Conservation (phyloP, 2,329 filamentous ascomycete genomes). For the Arthrobotrys conoides region DNA sequence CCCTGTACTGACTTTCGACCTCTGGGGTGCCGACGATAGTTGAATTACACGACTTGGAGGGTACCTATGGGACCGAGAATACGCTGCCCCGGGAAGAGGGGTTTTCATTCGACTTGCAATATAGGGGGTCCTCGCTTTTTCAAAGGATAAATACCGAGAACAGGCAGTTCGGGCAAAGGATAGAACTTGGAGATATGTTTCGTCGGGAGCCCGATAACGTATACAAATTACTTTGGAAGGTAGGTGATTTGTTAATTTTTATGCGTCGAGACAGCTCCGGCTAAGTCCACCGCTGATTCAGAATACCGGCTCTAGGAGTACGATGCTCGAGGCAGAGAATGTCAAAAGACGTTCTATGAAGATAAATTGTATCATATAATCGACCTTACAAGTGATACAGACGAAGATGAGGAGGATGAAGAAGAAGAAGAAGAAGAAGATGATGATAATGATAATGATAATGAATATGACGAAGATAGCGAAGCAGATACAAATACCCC, state of each 20-base stretch:
- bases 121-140: not conserved
- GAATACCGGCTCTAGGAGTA: not conserved
- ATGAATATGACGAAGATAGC: not conserved
- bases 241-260: not conserved
- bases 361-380: not conserved
- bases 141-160: constrained; percentile 1
- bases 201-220: not conserved
- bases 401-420: not conserved
- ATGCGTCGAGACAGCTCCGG: not conserved
- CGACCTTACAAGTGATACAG: not conserved
- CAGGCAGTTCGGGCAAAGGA: not conserved
- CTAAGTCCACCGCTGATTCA: not conserved
- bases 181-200: not conserved
- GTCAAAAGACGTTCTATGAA: not conserved
- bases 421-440: not conserved
- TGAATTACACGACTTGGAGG: not conserved
- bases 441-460: not conserved
- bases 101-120: constrained; percentile 8
- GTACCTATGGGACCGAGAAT: not conserved
- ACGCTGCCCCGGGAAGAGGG: not conserved
- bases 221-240: constrained; percentile 16
- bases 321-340: constrained; percentile 1
- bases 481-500: not conserved
- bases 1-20: no score
- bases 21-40: no score